Evolutionary conservation across 2,329 filamentous ascomycete species (phyloP).

Genomic region (Fusarium equiseti): DNA sequence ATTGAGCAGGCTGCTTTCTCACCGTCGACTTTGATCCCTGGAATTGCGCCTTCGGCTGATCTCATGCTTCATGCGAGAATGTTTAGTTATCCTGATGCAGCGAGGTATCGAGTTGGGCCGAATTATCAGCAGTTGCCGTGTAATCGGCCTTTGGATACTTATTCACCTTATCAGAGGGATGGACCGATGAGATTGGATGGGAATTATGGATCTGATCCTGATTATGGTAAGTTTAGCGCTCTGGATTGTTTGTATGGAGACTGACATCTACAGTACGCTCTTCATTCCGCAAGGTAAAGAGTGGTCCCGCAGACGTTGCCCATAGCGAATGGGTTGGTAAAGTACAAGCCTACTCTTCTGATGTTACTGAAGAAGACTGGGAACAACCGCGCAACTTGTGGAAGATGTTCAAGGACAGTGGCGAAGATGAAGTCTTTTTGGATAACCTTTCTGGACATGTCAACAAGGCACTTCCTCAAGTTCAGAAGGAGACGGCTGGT

Average conservation of each 20-base stretch:
- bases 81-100: conserved; percentile 63
- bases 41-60: conserved; percentile 62
- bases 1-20: conserved; percentile 66
- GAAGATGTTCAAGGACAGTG: conserved; percentile 3
- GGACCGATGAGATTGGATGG: neutral
- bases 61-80: conserved; percentile 61
- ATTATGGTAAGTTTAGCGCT: neutral
- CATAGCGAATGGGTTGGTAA: conserved; percentile 9
- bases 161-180: neutral
- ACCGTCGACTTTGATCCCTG: conserved; percentile 62
- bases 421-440: neutral
- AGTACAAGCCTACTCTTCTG: neutral
- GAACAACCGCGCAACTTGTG: neutral
- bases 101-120: conserved; percentile 64
- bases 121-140: conserved; percentile 63
- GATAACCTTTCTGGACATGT: neutral
- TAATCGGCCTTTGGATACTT: conserved; percentile 30
- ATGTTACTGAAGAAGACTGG: conserved; percentile 1
- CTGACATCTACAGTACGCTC: neutral
- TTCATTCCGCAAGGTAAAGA: conserved; percentile 1
- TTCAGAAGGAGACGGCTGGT: conserved; percentile 2
- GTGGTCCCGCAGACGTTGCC: neutral
- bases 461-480: conserved; percentile 3
- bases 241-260: rapidly evolving
- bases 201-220: neutral